Base-by-base conservation (phyloP, 345 rosid genomes). In the Raphanus raphanistrum region DNA sequence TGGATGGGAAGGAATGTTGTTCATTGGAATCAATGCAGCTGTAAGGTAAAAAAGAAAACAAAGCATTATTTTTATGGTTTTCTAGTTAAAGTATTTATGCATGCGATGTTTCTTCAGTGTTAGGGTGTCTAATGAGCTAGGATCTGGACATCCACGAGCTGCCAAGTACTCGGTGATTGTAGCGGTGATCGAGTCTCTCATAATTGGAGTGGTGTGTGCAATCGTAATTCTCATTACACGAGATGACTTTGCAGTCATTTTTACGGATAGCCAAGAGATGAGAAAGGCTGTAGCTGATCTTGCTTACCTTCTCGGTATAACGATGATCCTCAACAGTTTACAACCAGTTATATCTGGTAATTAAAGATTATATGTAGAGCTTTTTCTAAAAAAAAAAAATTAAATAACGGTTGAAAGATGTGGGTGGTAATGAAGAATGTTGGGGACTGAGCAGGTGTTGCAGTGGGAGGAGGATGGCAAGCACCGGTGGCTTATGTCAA, bases 381-480 rank as follows among this genome's bases (percentile, higher is more conserved):
- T 25, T n/a, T 57, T 57, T 57, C 0, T 5, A 4, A 31, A 21
- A 60, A 28, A 3, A 28, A 28, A 28, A 6, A 35, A 6, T 6
- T 35, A 35, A 6, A 4, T 2, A 50, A 61, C 9, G 28, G 3
- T 21, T 72, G 66, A n/a, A 27, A 5, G 6, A 3, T 16, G 17
- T 31, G 21, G 21, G 11, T 71, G 68, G 41, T 31, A 16, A 50
- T 73, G 63, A 25, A 1, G 48, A 10, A 4, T 3, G 21, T 6
- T 78, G 60, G 16, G 33, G 63, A 27, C 8, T 45, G 71, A 41
- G 80, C 84, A 92, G 95, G 98, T 55, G 98, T 94, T 68, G 98
- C 97, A 9, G 94, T 92, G 1, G 98, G 97, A 72, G 99, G 97
- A 80, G 98, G 98, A 28, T 94, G 98, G 98, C 96, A 94, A 84